Percentiles rank a stretch among this genome's conserved stretches.
These are phyloP conservation scores for Bipolaris oryzae DNA, from an alignment of 2,329 filamentous ascomycete genomes.

Conservation along the genomic window DNA sequence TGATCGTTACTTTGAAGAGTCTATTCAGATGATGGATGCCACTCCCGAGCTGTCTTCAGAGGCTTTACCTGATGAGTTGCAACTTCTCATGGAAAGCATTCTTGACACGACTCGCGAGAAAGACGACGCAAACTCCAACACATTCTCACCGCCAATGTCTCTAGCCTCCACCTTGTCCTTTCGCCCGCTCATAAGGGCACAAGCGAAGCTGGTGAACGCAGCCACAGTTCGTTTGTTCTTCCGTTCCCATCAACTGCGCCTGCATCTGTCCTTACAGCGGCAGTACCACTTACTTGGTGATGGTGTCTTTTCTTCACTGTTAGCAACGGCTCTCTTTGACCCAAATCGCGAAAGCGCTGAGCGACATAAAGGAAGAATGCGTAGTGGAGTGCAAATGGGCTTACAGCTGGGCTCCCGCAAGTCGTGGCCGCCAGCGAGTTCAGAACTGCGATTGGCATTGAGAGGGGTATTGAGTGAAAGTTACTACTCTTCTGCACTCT, in stretches of 20 bases:
- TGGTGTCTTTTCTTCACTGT: conserved; percentile 77
- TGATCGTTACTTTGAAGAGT: conserved; percentile 35
- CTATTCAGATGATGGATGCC: conserved; percentile 34
- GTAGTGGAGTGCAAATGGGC: conserved; percentile 72
- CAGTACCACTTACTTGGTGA: conserved; percentile 85
- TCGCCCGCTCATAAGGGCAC: conserved; percentile 72
- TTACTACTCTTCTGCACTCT: conserved; percentile 57
- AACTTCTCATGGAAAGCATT: conserved; percentile 29
- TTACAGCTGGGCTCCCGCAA: conserved; percentile 80
- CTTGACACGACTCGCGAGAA: conserved; percentile 12
- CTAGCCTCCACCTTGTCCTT: conserved; percentile 73
- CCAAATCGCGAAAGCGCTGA: conserved; percentile 81
- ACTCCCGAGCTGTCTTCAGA: conserved; percentile 21
- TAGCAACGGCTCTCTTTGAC: conserved; percentile 85
- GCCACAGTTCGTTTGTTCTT: conserved; percentile 81
- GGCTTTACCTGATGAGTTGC: conserved; percentile 37
- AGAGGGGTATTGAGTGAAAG: conserved; percentile 84
- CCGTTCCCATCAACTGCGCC: conserved; percentile 69
- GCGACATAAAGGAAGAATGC: conserved; percentile 69
- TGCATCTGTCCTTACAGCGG: conserved; percentile 75
- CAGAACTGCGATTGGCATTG: conserved; percentile 85
- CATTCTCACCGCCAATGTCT: conserved; percentile 61
- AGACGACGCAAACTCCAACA: conserved; percentile 3
- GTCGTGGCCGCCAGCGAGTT: conserved; percentile 92
- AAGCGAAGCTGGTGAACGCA: conserved; percentile 77